Conservation (phyloP, 2,329 filamentous ascomycete species). For the Colletotrichum spaethianum region DNA sequence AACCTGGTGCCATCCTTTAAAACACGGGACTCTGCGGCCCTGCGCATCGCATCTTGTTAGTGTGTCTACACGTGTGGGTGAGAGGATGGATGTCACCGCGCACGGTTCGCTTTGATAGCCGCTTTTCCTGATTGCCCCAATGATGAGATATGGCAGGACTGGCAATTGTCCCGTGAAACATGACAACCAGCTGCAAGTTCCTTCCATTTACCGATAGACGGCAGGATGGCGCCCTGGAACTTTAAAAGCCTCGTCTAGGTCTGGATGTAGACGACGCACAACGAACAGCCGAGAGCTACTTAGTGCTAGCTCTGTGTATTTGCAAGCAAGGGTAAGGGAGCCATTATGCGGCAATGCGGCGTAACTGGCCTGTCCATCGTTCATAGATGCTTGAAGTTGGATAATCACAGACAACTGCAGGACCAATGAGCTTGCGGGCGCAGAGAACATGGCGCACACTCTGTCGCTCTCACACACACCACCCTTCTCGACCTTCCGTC, state of each 20-base stretch:
- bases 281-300: neutral
- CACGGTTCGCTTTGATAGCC: slow-evolving; percentile 13
- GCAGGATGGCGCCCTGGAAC: slow-evolving; percentile 13
- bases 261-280: neutral
- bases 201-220: neutral
- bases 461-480: neutral
- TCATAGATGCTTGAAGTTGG: neutral
- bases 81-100: neutral
- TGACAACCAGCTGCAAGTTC: slow-evolving; percentile 25
- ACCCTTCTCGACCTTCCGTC: neutral
- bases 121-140: neutral
- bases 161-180: slow-evolving; percentile 27
- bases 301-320: neutral
- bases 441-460: neutral
- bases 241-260: neutral
- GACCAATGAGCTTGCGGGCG: neutral
- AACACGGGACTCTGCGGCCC: slow-evolving; percentile 2
- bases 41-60: neutral
- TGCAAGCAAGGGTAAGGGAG: neutral
- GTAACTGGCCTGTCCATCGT: neutral
- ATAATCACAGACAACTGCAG: slow-evolving; percentile 1
- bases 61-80: neutral
- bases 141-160: neutral
- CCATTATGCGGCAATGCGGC: slow-evolving; percentile 2
- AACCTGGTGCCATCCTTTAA: neutral